Base-by-base conservation (phyloP, 257 asterid species). In the Scutellaria minor region DNA sequence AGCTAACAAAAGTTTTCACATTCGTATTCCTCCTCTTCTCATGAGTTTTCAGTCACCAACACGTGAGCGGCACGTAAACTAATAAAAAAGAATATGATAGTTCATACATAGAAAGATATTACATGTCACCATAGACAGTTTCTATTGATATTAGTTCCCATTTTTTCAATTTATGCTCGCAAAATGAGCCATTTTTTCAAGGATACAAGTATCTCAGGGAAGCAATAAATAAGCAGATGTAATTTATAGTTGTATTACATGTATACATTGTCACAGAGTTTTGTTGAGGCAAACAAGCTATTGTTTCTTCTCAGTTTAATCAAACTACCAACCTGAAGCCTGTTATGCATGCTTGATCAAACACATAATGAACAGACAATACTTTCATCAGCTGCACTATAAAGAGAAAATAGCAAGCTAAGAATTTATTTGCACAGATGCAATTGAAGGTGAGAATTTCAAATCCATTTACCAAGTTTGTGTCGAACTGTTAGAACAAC, bases 181-280 rank as follows among this genome's bases (percentile, higher is more conserved):
- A 63, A 65, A 54, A 15, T 56, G 87, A 84, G 91, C 83, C 85
- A 71, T 75, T 78, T 66, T 81, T 82, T 64, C 61, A n/a, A 75
- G 75, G 48, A 35, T 59, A 66, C 42, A 46, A 57, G 7, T 15
- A 66, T 72, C 12, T 27, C 52, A 64, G 45, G 14, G 51, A 72
- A 78, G 64, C 48, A 63, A 71, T 64, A 61, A 76, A 70, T 53
- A 70, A 65, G 55, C 68, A 70, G 67, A 71, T 75, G 66, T 56
- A 63, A 24, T 24, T 50, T 73, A 45, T n/a, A 51, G 54, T 5
- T 60, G 27, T 74, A 15, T 64, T 50, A 50, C 77, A 76, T 58
- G 71, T 54, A 73, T 51, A 40, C 69, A 61, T 72, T 64, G 27
- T 71, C 64, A 47, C 68, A 70, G 39, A 59, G 71, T 64, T 31